Evolutionary conservation across 768 basidiomycete genomes (phyloP), one percentile per base, ranked within the genome.

Genomic region (Botryobasidium botryosum): DNA sequence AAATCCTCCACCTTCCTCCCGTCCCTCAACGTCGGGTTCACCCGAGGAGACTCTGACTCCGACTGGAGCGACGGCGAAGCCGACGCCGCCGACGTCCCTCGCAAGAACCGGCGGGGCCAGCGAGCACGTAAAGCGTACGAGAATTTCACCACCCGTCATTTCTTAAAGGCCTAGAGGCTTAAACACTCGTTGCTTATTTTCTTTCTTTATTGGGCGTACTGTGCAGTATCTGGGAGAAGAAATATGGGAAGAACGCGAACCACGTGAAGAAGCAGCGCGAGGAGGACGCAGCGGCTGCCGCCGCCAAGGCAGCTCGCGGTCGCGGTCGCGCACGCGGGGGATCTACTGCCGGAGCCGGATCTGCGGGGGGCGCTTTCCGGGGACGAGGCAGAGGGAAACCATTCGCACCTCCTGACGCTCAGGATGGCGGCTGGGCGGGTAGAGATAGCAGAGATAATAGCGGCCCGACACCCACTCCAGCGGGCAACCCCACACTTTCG

Each of bases 151-250:
- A 10, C 28, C 15, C 4, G 15, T 13, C 26, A 23, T 12, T 4
- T 47, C 36, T 3, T 20, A 10, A 10, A 18, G 28, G 40, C 35
- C 32, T 33, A n/a, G n/a, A n/a, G n/a, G 24, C 44, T 45, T 8
- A 4, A n/a, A 8, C n/a, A 6, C 21, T 7, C 44, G 41, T 47
- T 4, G 24, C 23, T 35, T 38, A 37, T 45, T 39, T 6, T 13
- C 27, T 47, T 23, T 39, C 46, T 6, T 35, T 15, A 5, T 40
- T 7, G 21, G 27, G 35, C 35, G 23, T 31, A 18, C 36, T 32
- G 6, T 41, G 33, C 54, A 96, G 91, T 2, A 94, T 97, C 52
- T 96, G 92, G 91, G 92, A 96, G 63, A 91, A 88, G 64, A 96
- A 90, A 61, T 97, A 75, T 54, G 92, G 92, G 39, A 72, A 68